phyloP scores from a whole-genome alignment of 331 rosid genomes.

The Cucumis variabilis region DNA sequence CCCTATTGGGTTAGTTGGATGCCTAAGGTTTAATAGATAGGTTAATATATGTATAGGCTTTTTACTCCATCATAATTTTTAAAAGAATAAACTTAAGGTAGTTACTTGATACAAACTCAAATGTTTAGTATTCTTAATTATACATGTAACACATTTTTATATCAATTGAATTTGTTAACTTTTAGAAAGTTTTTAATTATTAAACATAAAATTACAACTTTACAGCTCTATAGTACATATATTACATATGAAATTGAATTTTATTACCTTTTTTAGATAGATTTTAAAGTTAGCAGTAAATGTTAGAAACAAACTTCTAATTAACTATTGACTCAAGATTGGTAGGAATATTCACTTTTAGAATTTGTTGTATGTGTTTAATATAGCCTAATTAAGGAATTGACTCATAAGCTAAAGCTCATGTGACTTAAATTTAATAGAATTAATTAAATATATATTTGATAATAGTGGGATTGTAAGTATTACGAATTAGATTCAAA shows the following conservation, averaged over 20 bases:
- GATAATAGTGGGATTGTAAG: background rate
- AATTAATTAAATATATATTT: no score
- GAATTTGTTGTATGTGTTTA: background rate
- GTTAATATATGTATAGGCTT: no score
- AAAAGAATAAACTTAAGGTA: no score
- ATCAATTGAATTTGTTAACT: no score
- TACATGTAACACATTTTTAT: no score
- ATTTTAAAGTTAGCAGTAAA: no score
- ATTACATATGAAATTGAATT: background rate
- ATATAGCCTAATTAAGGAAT: background rate
- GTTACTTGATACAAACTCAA: no score
- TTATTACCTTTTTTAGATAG: background rate
- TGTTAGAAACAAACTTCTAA: background rate
- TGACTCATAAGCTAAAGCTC: background rate
- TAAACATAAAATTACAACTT: no score
- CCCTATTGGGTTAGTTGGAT: background rate
- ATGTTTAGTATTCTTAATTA: no score
- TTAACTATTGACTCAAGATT: background rate
- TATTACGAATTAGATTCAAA: background rate
- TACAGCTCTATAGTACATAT: no score
- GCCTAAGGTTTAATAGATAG: background rate
- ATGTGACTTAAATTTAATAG: background rate
- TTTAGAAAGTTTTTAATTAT: no score
- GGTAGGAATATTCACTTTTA: background rate
- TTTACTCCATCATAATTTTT: no score